These are phyloP conservation scores for Cladophialophora psammophila DNA, from an alignment of 2,329 filamentous ascomycete genomes.

Conservation along the genomic window DNA sequence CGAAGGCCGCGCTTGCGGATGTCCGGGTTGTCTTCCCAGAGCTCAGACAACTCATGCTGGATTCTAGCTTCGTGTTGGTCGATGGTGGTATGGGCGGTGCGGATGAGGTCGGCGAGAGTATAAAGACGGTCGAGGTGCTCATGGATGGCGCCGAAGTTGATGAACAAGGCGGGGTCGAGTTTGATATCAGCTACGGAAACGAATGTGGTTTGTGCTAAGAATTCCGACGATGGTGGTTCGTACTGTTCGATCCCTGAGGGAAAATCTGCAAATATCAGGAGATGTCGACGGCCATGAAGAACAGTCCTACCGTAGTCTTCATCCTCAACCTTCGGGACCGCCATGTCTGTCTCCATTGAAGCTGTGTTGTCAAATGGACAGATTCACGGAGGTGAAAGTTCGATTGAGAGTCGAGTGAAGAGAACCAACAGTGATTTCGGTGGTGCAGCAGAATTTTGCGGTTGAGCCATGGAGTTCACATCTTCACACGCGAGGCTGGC, in stretches of 20 bases:
- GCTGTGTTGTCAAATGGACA: not conserved
- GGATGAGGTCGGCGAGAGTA: slow-evolving; percentile 15
- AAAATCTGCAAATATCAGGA: slow-evolving; percentile 1
- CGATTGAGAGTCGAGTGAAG: not conserved
- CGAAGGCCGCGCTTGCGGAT: slow-evolving; percentile 27
- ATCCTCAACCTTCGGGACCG: not conserved
- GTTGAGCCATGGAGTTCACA: not conserved
- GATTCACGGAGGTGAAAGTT: not conserved
- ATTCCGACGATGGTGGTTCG: not conserved
- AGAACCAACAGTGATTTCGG: not conserved
- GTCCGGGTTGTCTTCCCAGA: slow-evolving; percentile 25
- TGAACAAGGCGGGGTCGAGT: slow-evolving; percentile 9
- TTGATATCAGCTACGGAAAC: not conserved
- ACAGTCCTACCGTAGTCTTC: slow-evolving; percentile 7
- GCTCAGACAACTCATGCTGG: slow-evolving; percentile 2
- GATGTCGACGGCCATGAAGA: not conserved
- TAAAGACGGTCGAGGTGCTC: slow-evolving; percentile 7
- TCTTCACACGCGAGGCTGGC: not conserved
- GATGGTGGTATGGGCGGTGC: not conserved
- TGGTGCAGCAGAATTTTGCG: slow-evolving; percentile 3
- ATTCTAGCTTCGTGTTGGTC: slow-evolving; percentile 8
- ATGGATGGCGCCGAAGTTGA: slow-evolving; percentile 5
- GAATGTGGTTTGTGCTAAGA: not conserved
- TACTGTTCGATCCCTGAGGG: not conserved
- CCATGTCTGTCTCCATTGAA: slow-evolving; percentile 8